These are phyloP conservation scores for Aurantiochytrium sp. DNA, from an alignment of 108 stramenopile species.

Conservation along the genomic window DNA sequence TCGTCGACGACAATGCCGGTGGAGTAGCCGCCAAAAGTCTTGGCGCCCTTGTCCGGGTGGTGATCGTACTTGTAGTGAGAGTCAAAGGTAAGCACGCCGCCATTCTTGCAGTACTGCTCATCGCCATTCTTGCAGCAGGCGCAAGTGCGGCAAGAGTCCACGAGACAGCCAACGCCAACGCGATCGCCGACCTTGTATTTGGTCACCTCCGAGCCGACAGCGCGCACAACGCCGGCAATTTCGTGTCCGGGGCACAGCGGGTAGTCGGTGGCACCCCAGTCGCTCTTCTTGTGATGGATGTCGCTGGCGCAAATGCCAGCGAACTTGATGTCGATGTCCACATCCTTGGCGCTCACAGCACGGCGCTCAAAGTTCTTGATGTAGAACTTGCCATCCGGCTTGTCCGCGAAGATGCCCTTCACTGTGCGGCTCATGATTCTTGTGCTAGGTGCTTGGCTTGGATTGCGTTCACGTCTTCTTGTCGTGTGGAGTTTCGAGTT, in stretches of 20 bases:
- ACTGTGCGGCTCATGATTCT: background rate
- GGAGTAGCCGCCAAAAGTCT: conserved; percentile 46
- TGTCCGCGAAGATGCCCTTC: background rate
- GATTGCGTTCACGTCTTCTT: too few relatives aligned
- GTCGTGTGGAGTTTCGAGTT: too few relatives aligned
- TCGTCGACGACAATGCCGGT: conserved; percentile 40
- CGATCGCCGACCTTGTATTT: conserved; percentile 57
- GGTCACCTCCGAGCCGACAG: conserved; percentile 47
- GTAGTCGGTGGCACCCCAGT: conserved; percentile 12
- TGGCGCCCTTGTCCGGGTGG: conserved; percentile 16
- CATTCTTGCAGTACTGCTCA: conserved; percentile 41
- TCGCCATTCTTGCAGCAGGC: conserved; percentile 41
- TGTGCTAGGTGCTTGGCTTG: background rate
- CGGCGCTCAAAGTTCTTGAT: background rate
- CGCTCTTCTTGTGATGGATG: conserved; percentile 40
- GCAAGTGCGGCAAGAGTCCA: conserved; percentile 52
- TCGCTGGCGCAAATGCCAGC: conserved; percentile 54
- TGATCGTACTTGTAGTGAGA: conserved; percentile 14
- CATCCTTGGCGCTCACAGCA: background rate
- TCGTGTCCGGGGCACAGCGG: conserved; percentile 41
- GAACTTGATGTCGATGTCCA: conserved; percentile 47
- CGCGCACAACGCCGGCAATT: conserved; percentile 40
- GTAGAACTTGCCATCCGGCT: background rate
- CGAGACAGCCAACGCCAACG: conserved; percentile 61
- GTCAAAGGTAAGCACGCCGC: conserved; percentile 22